Conservation (phyloP, 1,139 yeast genomes). For the Pneumocystis wakefieldiae region DNA sequence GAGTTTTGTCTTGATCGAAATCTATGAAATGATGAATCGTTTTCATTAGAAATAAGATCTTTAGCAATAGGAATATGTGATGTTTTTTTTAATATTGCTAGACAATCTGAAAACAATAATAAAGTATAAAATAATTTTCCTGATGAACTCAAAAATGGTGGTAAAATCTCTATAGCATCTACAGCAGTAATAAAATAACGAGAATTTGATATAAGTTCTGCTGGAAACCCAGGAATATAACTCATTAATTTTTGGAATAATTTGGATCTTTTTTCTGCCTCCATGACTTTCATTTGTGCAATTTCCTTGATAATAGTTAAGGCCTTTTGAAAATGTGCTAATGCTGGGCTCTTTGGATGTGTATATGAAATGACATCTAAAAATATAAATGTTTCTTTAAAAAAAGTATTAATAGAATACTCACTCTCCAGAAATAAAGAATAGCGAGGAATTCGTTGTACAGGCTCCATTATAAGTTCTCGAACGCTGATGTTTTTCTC, state of each 20-base stretch:
- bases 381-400: neutral
- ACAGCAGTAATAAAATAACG: slow-evolving; percentile 4
- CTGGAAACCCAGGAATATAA: slow-evolving; percentile 9
- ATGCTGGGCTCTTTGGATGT: slow-evolving; percentile 8
- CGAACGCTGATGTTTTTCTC: slow-evolving; percentile 7
- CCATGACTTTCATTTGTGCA: slow-evolving; percentile 8
- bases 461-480: slow-evolving; percentile 11
- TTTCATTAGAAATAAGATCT: neutral
- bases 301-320: slow-evolving; percentile 4
- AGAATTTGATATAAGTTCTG: slow-evolving; percentile 6
- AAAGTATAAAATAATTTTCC: neutral
- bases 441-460: slow-evolving; percentile 9
- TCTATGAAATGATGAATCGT: neutral
- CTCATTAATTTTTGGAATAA: slow-evolving; percentile 6
- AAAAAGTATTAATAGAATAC: neutral
- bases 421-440: slow-evolving; percentile 6
- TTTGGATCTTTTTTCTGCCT: slow-evolving; percentile 5
- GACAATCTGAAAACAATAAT: neutral
- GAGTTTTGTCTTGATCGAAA: neutral
- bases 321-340: slow-evolving; percentile 6
- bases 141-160: neutral
- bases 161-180: slow-evolving; percentile 7
- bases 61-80: neutral
- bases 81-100: neutral
- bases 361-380: slow-evolving; percentile 2